Evolutionary conservation across 192 early-diverging fungal species (phyloP).

Genomic region (Backusella parvicylindrica): DNA sequence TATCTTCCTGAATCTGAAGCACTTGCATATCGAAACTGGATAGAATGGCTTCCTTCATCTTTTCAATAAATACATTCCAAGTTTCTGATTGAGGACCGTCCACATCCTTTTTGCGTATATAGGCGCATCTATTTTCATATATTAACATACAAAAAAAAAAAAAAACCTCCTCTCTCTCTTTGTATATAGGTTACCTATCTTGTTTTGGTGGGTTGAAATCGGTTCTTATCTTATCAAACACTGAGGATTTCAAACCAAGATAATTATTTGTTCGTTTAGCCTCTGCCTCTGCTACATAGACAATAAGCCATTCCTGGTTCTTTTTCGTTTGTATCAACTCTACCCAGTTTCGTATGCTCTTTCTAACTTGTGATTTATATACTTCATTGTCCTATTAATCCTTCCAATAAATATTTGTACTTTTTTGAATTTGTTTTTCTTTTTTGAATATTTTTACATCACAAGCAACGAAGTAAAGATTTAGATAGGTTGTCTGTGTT

Average conservation of each 20-base stretch:
- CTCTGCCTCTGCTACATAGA: slow-evolving; percentile 62
- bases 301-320: slow-evolving; percentile 89
- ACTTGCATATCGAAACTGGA: slow-evolving; percentile 76
- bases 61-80: slow-evolving; percentile 69
- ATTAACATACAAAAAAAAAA: slow-evolving; percentile 1
- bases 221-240: slow-evolving; percentile 82
- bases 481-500: slow-evolving; percentile 63
- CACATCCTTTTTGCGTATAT: slow-evolving; percentile 37
- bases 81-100: slow-evolving; percentile 47
- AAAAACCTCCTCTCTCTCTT: neutral
- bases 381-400: slow-evolving; percentile 67
- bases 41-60: slow-evolving; percentile 73
- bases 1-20: slow-evolving; percentile 84
- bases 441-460: slow-evolving; percentile 52
- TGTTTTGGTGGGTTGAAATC: slow-evolving; percentile 74
- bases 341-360: slow-evolving; percentile 78
- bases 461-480: slow-evolving; percentile 77
- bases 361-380: slow-evolving; percentile 62
- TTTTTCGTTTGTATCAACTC: slow-evolving; percentile 69
- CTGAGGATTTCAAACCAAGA: slow-evolving; percentile 60
- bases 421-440: neutral
- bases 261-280: slow-evolving; percentile 54
- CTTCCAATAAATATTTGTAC: neutral
- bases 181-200: slow-evolving; percentile 43
- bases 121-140: slow-evolving; percentile 36